These are phyloP conservation scores for Spathaspora passalidarum DNA, from an alignment of 805 yeast species.

Conservation along the genomic window DNA sequence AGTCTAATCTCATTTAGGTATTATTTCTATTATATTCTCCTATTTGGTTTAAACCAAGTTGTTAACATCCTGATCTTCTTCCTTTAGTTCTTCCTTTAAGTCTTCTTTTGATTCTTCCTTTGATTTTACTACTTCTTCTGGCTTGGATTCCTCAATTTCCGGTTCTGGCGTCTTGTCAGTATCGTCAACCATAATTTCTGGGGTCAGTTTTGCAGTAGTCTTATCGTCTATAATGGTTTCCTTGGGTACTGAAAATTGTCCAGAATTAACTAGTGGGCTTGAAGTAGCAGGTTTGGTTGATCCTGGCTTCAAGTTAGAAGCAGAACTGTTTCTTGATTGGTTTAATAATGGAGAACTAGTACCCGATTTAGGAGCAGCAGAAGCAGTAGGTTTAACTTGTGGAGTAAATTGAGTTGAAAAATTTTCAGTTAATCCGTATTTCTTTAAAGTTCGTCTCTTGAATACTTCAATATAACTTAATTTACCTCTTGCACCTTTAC, in stretches of 20 bases:
- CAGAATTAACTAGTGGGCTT: slow-evolving; percentile 22
- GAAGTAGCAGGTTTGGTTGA: slow-evolving; percentile 4
- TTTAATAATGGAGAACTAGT: slow-evolving; percentile 11
- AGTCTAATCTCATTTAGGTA: too few relatives aligned
- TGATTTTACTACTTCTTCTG: neutral
- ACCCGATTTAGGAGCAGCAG: slow-evolving; percentile 2
- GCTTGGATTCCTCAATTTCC: neutral
- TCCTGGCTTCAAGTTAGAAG: slow-evolving; percentile 5
- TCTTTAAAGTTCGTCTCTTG: slow-evolving; percentile 40
- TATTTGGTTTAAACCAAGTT: neutral
- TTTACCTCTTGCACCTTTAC: slow-evolving; percentile 24
- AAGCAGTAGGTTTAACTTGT: slow-evolving; percentile 14
- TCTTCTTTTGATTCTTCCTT: slow-evolving; percentile 3
- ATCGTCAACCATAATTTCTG: slow-evolving; percentile 5
- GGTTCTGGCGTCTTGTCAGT: neutral
- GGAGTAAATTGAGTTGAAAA: slow-evolving; percentile 40
- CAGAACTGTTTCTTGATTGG: slow-evolving; percentile 8
- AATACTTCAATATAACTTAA: slow-evolving; percentile 41
- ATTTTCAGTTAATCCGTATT: slow-evolving; percentile 34
- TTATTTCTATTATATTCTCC: neutral
- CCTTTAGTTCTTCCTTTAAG: slow-evolving; percentile 1
- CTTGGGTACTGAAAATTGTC: slow-evolving; percentile 32
- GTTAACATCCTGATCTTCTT: neutral
- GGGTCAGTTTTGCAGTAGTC: slow-evolving; percentile 7
- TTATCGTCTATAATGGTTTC: slow-evolving; percentile 41